Evolutionary conservation across 1,139 yeast species (phyloP), one percentile per base, ranked within the genome.

Genomic region (Kodamaea sp.): DNA sequence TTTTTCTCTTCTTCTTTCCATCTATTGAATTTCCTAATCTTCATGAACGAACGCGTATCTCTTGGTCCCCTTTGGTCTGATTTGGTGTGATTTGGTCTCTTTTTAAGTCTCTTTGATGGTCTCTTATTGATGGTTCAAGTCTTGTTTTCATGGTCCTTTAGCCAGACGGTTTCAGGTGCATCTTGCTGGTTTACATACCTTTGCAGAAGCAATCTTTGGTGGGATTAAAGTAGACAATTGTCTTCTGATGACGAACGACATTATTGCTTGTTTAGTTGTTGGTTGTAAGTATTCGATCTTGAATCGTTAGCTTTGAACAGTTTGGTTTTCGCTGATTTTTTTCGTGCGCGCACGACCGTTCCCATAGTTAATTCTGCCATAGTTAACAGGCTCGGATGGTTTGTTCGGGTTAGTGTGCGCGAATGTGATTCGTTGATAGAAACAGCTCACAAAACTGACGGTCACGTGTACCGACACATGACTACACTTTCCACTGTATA

Each of bases 131-230:
- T n/a, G n/a, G n/a, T n/a, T n/a, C n/a, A n/a, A n/a, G n/a, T n/a
- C n/a, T n/a, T n/a, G n/a, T n/a, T n/a, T n/a, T n/a, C n/a, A n/a
- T n/a, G n/a, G n/a, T n/a, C n/a, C n/a, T n/a, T n/a, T n/a, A n/a
- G n/a, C n/a, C n/a, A n/a, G n/a, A n/a, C n/a, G n/a, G n/a, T n/a
- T n/a, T n/a, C n/a, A n/a, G n/a, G n/a, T n/a, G n/a, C n/a, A n/a
- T n/a, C n/a, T n/a, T 9, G 9, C 11, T 6, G 4, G 10, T 18
- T 14, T 31, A 83, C 90, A 60, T 78, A 84, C 94, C 70, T 82
- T 78, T 38, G 96, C 94, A 47, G 97, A 89, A 42, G 96, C 97
- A 62, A 92, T 83, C 94, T 92, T 92, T 63, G 98, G 98, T 57
- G 98, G 98, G 61, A 92, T 89, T 73, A 92, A 78, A 58, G 97